Evolutionary conservation across 1,284 basidiomycete genomes (phyloP), one percentile per base, ranked within the genome.

Genomic region (Pisolithus thermaeus): DNA sequence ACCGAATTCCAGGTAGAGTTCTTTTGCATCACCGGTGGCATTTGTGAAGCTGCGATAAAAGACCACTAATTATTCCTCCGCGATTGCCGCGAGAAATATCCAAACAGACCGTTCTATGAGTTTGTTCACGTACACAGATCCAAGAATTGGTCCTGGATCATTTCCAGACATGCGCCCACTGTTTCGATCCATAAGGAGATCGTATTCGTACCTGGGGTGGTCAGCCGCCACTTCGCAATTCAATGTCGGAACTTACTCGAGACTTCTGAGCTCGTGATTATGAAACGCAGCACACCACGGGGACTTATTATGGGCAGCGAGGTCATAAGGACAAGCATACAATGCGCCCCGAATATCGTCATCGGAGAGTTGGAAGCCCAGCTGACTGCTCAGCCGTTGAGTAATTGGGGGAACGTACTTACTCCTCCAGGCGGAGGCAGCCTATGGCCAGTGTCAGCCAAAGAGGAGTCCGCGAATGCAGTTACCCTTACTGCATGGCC

Each of bases 1-100:
- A 2, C 71, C 75, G 56, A 77, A 78, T 59, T 79, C 73, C 47
- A 79, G 62, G 61, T 71, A 72, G 14, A 73, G 59, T 25, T 63
- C 48, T 47, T 66, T 52, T 14, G 70, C 68, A 46, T 65, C 59
- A 37, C 61, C 66, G 12, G 67, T 69, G 20, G 62, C 49, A 56
- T 75, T 74, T 20, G 70, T 67, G 51, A 76, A 67, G n/a, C 72
- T 74, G 40, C 22, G 28, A 22, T 18, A 42, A 39, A 11, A 14
- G 3, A n/a, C 8, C n/a, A 22, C 46, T 36, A 20, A 36, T 6
- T 7, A 42, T 52, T n/a, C 44, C 35, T 40, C 14, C 22, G 12
- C 44, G 12, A 42, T 20, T 5, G 27, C 28, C 7, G 25, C 38
- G 7, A 35, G 11, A 30, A 27, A 39, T 27, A n/a, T 28, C 11